Base-by-base conservation (phyloP, 2,329 filamentous ascomycete genomes). In the Macrophomina phaseolina region DNA sequence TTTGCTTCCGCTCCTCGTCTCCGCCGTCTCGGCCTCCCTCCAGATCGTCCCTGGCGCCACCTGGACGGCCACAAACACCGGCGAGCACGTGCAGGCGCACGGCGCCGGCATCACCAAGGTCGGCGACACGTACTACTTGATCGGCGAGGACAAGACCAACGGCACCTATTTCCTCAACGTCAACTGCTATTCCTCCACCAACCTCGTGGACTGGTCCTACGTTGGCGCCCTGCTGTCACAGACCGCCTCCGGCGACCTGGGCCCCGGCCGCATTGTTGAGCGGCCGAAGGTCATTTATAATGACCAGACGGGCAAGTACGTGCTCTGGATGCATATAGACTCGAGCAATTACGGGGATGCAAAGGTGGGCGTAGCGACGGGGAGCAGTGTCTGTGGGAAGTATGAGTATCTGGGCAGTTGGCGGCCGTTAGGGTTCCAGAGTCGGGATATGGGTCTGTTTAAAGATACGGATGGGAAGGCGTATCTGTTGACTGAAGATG, bases 291-390 rank as follows among this genome's bases (percentile, higher is more conserved):
- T 91, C 4, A 84, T 91, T 5, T 90, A 86, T 78, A 91, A 91
- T 69, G 85, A 87, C 14, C 78, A 79, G n/a, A 90, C 88, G 0
- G 71, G 75, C 5, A 86, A 88, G 69, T 91, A 89, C 75, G 88
- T 91, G n/a, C 78, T 91, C 75, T 91, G 87, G 81, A 82, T 91
- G 81, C 89, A 91, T 72, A 89, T 90, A 58, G 89, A 91, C 72
- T 83, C 79, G 65, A 80, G 80, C 36, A 82, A 82, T 72, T 91
- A 91, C 70, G 82, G 81, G 1, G 88, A 90, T 42, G 89, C 89
- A 0, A 86, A 85, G 65, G 86, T 88, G 1, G 89, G 88, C 0
- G 86, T 91, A 5, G 89, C 89, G 0, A 88, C 84, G 0, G 83
- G 85, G 0, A 79, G 83, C 68, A 81, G 78, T 0, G 85, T 90